phyloP scores from a whole-genome alignment of 345 rosid genomes.

The Orychophragmus violaceus region DNA sequence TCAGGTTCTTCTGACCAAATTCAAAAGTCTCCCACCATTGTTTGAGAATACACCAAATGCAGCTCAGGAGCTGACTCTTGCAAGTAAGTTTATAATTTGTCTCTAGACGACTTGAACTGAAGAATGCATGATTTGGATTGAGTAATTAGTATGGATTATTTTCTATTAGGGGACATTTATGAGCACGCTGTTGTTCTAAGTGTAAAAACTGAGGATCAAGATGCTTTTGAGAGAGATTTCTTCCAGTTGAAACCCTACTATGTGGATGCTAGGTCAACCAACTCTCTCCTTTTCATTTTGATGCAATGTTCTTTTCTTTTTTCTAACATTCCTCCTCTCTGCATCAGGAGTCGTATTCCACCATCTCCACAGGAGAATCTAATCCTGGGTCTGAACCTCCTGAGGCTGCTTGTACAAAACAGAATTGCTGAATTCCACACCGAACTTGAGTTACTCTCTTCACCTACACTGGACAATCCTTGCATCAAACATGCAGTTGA shows the following conservation, averaged over 20 bases:
- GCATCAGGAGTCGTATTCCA: slow-evolving; percentile 55
- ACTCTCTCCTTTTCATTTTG: neutral
- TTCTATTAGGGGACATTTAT: slow-evolving; percentile 65
- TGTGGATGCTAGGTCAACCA: slow-evolving; percentile 70
- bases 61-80: slow-evolving; percentile 58
- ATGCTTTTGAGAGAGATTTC: slow-evolving; percentile 93
- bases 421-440: slow-evolving; percentile 97
- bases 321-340: neutral
- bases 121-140: neutral
- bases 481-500: slow-evolving; percentile 95
- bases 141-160: neutral
- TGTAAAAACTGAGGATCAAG: slow-evolving; percentile 88
- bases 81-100: slow-evolving; percentile 43
- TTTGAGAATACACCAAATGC: slow-evolving; percentile 67
- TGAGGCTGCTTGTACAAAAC: slow-evolving; percentile 88
- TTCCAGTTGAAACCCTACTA: slow-evolving; percentile 91
- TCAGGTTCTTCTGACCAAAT: slow-evolving; percentile 75
- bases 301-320: neutral
- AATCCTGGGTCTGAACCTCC: slow-evolving; percentile 82
- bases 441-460: slow-evolving; percentile 76
- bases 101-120: neutral
- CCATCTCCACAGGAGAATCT: slow-evolving; percentile 78
- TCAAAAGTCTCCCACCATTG: slow-evolving; percentile 82
- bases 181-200: slow-evolving; percentile 92
- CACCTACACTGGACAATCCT: slow-evolving; percentile 69